Evolutionary conservation across 345 rosid genomes (phyloP).

Genomic region (Lenwebbia sp.): DNA sequence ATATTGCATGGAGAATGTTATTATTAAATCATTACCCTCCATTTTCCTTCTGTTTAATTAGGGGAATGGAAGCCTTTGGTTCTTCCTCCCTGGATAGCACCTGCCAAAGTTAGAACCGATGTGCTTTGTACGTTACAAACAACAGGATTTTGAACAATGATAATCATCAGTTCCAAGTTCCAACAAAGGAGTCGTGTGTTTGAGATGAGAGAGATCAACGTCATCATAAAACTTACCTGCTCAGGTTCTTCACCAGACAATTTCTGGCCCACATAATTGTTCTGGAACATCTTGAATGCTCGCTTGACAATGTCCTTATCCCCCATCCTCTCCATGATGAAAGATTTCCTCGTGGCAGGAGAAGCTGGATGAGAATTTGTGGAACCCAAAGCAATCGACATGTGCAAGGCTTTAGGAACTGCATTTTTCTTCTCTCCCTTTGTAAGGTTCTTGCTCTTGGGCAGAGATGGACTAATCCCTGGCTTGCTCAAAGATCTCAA

Average conservation of each 20-base stretch:
- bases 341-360: conserved; percentile 40
- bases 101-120: conserved; percentile 13
- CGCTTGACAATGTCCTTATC: conserved; percentile 92
- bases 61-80: conserved; percentile 23
- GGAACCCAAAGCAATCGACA: conserved; percentile 46
- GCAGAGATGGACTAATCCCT: conserved; percentile 13
- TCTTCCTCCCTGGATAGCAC: conserved; percentile 26
- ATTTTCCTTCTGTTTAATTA: conserved; percentile 40
- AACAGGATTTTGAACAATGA: not conserved
- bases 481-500: conserved; percentile 29
- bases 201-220: conserved; percentile 23
- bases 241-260: conserved; percentile 11
- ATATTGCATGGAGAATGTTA: not conserved
- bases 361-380: conserved; percentile 29
- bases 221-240: not conserved
- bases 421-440: conserved; percentile 34
- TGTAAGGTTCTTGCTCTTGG: conserved; percentile 23
- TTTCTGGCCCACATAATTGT: conserved; percentile 29
- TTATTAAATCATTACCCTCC: conserved; percentile 43
- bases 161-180: not conserved
- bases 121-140: not conserved
- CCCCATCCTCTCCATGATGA: conserved; percentile 90
- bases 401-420: conserved; percentile 66
- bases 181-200: conserved; percentile 13
- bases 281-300: conserved; percentile 81